phyloP scores from a whole-genome alignment of 2,329 filamentous ascomycete species.

The Westerdykella sp. region DNA sequence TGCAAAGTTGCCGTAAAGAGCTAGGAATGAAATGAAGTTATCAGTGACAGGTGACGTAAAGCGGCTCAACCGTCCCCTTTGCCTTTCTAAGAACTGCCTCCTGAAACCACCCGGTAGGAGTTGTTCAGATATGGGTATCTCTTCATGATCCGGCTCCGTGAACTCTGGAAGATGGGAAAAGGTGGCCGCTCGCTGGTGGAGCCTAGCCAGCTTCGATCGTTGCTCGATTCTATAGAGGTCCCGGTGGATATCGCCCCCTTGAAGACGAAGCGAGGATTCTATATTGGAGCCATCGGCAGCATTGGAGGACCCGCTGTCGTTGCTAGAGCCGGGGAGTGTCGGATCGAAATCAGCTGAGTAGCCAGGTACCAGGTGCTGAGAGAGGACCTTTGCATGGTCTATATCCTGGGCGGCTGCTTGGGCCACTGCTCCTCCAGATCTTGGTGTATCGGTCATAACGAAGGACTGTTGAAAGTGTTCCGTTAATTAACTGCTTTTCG shows the following conservation, averaged over 20 bases:
- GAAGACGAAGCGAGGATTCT: constrained; percentile 64
- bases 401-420: constrained; percentile 16
- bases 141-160: constrained; percentile 29
- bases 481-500: not conserved
- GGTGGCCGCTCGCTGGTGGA: constrained; percentile 56
- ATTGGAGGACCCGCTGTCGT: constrained; percentile 21
- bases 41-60: constrained; percentile 54
- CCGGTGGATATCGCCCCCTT: constrained; percentile 72
- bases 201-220: constrained; percentile 41
- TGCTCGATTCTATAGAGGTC: constrained; percentile 70
- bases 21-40: constrained; percentile 70
- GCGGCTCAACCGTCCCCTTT: constrained; percentile 36
- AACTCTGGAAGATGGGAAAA: constrained; percentile 52
- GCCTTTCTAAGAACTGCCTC: constrained; percentile 45
- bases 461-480: not conserved
- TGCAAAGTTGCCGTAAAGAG: constrained; percentile 70
- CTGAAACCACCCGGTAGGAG: constrained; percentile 50
- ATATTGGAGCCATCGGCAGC: constrained; percentile 17
- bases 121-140: constrained; percentile 41
- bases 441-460: not conserved
- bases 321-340: constrained; percentile 16
- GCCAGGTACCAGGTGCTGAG: constrained; percentile 38
- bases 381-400: constrained; percentile 34
- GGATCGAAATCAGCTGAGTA: constrained; percentile 43
- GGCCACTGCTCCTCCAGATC: not conserved